Conservation (phyloP, 1,139 yeast species). For the Saccharomyces pastorianus region DNA sequence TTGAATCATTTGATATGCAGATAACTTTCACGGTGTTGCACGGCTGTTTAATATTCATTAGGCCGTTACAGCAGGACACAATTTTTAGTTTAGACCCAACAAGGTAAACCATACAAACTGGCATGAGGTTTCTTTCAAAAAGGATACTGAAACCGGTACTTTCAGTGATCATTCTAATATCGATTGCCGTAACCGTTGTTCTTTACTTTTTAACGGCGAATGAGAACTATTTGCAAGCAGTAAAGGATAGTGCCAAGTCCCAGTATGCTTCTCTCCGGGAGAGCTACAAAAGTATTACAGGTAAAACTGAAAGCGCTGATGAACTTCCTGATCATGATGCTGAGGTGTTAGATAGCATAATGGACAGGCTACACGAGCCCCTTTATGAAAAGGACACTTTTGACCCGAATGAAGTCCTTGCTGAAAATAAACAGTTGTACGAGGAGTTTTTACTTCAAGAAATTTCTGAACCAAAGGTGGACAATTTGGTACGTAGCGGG, state of each 20-base stretch:
- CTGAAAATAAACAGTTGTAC: slow-evolving; percentile 34
- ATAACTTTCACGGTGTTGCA: not conserved
- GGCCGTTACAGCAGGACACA: not conserved
- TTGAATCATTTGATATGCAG: not conserved
- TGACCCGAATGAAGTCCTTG: slow-evolving; percentile 29
- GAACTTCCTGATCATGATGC: not conserved
- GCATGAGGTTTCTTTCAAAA: not conserved
- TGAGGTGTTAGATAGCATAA: not conserved
- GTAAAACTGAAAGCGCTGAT: not conserved
- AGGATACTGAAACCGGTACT: not conserved
- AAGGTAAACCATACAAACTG: not conserved
- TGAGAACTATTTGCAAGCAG: not conserved
- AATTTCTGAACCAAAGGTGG: slow-evolving; percentile 46
- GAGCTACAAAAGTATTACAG: not conserved
- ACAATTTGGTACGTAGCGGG: slow-evolving; percentile 27
- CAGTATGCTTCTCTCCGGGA: not conserved
- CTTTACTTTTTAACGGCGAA: not conserved
- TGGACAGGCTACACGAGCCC: not conserved
- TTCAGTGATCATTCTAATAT: not conserved
- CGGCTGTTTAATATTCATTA: not conserved
- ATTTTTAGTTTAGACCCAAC: not conserved
- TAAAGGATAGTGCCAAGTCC: not conserved
- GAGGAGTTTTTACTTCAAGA: slow-evolving; percentile 28
- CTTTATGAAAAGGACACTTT: not conserved
- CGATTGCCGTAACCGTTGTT: not conserved